A percentile compares a stretch with the other conserved stretches of the same genome.
These are phyloP conservation scores for Cyathus striatus DNA, from an alignment of 768 basidiomycete genomes.

Conservation along the genomic window DNA sequence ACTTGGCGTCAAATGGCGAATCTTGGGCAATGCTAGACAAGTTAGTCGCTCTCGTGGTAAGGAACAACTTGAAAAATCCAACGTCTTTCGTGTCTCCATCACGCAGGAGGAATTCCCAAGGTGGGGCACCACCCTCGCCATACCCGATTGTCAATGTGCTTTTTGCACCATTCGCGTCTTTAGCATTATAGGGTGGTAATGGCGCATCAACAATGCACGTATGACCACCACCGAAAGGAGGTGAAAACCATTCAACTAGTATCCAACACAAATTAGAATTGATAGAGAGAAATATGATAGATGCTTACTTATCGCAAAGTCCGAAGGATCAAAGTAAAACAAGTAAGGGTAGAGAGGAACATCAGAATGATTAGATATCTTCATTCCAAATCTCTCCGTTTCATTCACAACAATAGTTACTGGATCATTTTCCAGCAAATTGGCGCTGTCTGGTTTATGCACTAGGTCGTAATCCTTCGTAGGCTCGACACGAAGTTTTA, in stretches of 20 bases:
- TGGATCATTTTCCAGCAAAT: too few species aligned
- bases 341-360: too few species aligned
- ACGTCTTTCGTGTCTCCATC: too few species aligned
- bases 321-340: conserved; percentile 35
- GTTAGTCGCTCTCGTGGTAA: too few species aligned
- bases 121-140: conserved; percentile 25
- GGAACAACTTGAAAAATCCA: too few species aligned
- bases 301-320: conserved; percentile 28
- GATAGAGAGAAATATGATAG: neutral
- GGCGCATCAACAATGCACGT: conserved; percentile 16
- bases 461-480: conserved; percentile 12
- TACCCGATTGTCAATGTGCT: conserved; percentile 31
- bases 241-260: conserved; percentile 19
- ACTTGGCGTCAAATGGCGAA: conserved; percentile 22
- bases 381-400: too few species aligned
- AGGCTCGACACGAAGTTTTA: conserved; percentile 15
- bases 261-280: neutral
- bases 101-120: conserved; percentile 25
- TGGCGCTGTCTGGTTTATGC: conserved; percentile 14
- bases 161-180: too few species aligned
- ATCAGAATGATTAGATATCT: too few species aligned
- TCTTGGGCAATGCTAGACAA: conserved; percentile 24
- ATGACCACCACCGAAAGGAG: conserved; percentile 19
- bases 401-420: too few species aligned
- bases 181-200: conserved; percentile 12